A percentile compares a stretch with the other conserved stretches of the same genome.
Conservation (phyloP, 1,284 basidiomycete species). For the Cryptococcus amylolentus region DNA sequence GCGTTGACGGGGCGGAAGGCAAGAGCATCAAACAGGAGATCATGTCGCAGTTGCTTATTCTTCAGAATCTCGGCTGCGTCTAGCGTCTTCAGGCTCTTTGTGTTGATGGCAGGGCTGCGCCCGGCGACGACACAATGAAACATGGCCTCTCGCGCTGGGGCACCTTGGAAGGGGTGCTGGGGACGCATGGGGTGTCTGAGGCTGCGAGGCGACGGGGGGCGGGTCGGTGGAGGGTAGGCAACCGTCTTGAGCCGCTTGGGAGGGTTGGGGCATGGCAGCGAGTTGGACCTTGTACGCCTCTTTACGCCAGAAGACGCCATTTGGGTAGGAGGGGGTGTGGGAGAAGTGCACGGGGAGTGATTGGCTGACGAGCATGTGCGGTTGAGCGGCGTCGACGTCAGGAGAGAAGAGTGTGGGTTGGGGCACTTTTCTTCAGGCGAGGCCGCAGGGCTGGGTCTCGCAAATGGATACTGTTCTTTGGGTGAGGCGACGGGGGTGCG, state of each 20-base stretch:
- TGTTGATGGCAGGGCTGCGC: slow-evolving; percentile 68
- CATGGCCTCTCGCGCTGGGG: not conserved
- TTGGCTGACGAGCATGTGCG: slow-evolving; percentile 14
- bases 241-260: not conserved
- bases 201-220: not conserved
- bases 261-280: slow-evolving; percentile 11
- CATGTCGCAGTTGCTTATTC: slow-evolving; percentile 87
- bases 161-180: not conserved
- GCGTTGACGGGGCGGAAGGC: slow-evolving; percentile 50
- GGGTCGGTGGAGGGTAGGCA: not conserved
- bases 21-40: slow-evolving; percentile 72
- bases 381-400: slow-evolving; percentile 33
- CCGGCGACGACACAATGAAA: slow-evolving; percentile 25
- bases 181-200: not conserved
- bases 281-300: slow-evolving; percentile 16
- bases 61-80: slow-evolving; percentile 80
- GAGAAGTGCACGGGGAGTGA: slow-evolving; percentile 5
- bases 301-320: not conserved
- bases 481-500: not conserved
- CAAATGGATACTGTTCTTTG: not conserved
- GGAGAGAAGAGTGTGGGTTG: slow-evolving; percentile 15
- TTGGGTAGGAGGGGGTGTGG: slow-evolving; percentile 2
- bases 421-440: not conserved
- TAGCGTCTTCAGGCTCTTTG: slow-evolving; percentile 75
- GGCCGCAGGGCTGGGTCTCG: not conserved